Conservation (phyloP, 2,329 filamentous ascomycete species). For the Talaromyces sp. region DNA sequence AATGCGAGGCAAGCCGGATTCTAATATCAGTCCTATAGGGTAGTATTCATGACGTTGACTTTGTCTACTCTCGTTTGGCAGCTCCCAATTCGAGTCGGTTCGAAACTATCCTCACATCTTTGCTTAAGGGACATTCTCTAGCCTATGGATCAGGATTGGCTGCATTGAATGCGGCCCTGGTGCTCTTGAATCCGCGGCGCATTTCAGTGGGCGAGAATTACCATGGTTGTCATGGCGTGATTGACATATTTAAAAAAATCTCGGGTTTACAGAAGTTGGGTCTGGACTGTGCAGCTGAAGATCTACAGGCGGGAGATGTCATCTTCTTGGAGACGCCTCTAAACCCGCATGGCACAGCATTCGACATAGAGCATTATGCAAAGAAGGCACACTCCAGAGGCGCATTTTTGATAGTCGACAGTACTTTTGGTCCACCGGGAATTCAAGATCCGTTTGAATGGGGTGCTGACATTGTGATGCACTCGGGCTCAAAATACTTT, state of each 20-base stretch:
- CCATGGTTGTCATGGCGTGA: conserved; percentile 87
- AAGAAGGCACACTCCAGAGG: conserved; percentile 65
- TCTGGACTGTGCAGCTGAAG: conserved; percentile 60
- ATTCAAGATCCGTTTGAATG: conserved; percentile 77
- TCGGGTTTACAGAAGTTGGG: conserved; percentile 67
- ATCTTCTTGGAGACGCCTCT: conserved; percentile 90
- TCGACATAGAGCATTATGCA: conserved; percentile 65
- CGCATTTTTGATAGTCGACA: conserved; percentile 75
- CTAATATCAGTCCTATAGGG: conserved; percentile 1
- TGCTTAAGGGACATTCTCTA: conserved; percentile 61
- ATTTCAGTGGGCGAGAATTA: conserved; percentile 82
- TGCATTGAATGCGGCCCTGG: conserved; percentile 80
- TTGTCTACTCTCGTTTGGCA: conserved; percentile 78
- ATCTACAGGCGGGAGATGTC: conserved; percentile 70
- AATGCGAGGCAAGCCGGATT: neutral
- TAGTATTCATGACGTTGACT: conserved; percentile 27
- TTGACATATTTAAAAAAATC: conserved; percentile 66
- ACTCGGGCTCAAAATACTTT: conserved; percentile 92
- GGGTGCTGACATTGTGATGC: conserved; percentile 84
- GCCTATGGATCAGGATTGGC: conserved; percentile 81
- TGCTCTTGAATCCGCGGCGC: conserved; percentile 74
- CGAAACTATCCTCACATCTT: conserved; percentile 69
- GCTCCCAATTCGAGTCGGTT: conserved; percentile 78
- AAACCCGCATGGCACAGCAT: conserved; percentile 82
- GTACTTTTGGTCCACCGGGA: conserved; percentile 87